These are phyloP conservation scores for Myrmaecium sp. DNA, from an alignment of 2,329 filamentous ascomycete species.

Conservation along the genomic window DNA sequence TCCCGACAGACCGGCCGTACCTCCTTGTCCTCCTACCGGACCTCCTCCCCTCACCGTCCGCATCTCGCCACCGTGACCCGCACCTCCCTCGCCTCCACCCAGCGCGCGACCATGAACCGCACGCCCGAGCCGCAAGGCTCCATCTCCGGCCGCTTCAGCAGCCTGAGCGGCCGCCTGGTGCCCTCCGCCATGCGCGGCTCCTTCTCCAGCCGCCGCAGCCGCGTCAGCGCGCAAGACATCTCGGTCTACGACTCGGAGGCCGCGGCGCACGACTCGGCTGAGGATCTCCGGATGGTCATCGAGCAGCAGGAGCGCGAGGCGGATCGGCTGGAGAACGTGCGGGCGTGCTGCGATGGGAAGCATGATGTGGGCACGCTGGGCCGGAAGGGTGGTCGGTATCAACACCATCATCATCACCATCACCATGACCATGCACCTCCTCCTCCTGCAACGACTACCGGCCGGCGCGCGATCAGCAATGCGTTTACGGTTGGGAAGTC, in stretches of 20 bases:
- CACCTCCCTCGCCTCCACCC: constrained; percentile 34
- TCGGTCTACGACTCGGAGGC: constrained; percentile 35
- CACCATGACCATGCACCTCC: constrained; percentile 1
- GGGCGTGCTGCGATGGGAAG: constrained; percentile 85
- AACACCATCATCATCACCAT: constrained; percentile 5
- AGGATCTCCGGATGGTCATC: constrained; percentile 66
- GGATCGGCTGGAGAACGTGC: constrained; percentile 79
- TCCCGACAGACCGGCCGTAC: constrained; percentile 35
- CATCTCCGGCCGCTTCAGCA: constrained; percentile 27
- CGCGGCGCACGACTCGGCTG: constrained; percentile 52
- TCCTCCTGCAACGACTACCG: constrained; percentile 3
- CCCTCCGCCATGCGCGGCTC: constrained; percentile 27
- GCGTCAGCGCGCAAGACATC: constrained; percentile 17
- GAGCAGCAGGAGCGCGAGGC: constrained; percentile 60
- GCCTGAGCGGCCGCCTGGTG: constrained; percentile 25
- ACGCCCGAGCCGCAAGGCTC: constrained; percentile 24
- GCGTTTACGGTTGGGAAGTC: too few relatives aligned
- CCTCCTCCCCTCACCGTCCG: constrained; percentile 19
- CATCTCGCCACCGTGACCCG: constrained; percentile 29
- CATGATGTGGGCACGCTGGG: constrained; percentile 33
- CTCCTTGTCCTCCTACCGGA: constrained; percentile 58
- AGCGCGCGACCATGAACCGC: constrained; percentile 12
- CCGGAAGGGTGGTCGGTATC: constrained; percentile 15
- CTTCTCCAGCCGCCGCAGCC: constrained; percentile 30
- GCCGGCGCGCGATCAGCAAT: constrained; percentile 3